phyloP scores from a whole-genome alignment of 352 stramenopile species.

The Phytophthora pisi region DNA sequence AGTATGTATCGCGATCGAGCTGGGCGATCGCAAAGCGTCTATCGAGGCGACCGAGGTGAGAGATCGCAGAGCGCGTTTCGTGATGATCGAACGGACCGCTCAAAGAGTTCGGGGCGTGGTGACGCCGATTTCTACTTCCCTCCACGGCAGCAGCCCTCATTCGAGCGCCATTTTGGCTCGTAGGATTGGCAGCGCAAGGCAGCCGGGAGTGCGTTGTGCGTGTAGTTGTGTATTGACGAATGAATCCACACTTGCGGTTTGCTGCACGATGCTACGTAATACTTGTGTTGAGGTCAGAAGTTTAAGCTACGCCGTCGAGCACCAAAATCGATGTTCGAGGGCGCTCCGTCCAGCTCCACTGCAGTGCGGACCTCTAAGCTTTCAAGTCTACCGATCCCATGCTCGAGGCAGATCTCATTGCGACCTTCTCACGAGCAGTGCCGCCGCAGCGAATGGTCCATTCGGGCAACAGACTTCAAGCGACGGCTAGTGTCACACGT shows the following conservation, averaged over 20 bases:
- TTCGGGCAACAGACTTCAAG: neutral
- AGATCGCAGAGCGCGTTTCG: too few species aligned
- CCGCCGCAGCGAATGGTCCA: neutral
- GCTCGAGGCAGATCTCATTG: too few species aligned
- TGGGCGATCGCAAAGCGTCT: neutral
- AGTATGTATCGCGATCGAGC: too few species aligned
- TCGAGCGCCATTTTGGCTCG: neutral
- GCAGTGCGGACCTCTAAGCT: too few species aligned
- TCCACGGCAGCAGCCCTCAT: neutral
- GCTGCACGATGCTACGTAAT: too few species aligned
- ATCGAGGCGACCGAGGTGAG: neutral
- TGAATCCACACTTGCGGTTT: too few species aligned
- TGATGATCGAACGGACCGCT: neutral
- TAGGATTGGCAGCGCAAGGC: too few species aligned
- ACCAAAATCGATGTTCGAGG: neutral
- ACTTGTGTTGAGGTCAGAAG: too few species aligned
- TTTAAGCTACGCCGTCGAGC: neutral
- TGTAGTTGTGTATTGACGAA: too few species aligned
- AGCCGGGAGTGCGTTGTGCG: too few species aligned
- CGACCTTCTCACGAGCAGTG: too few species aligned
- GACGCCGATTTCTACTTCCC: constrained; percentile 6
- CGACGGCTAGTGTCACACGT: neutral
- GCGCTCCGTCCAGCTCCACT: neutral
- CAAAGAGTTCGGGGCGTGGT: neutral
- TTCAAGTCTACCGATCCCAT: too few species aligned